Conservation (phyloP, 1,284 basidiomycete species). For the Cutaneotrichosporon dermatis region DNA sequence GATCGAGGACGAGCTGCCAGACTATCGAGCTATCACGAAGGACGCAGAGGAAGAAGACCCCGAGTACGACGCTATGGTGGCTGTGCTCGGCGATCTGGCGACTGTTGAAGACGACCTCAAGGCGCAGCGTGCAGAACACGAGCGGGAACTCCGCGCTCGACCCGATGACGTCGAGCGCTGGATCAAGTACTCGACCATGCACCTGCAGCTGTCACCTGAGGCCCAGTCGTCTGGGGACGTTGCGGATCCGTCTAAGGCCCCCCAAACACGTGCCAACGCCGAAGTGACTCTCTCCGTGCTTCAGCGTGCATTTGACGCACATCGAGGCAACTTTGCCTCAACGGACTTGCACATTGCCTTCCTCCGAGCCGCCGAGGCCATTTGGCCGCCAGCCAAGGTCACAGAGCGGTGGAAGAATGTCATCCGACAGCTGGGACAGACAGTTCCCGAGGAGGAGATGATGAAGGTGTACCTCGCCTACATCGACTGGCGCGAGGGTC, state of each 20-base stretch:
- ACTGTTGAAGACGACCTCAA: constrained; percentile 33
- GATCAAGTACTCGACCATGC: constrained; percentile 41
- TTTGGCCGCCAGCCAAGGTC: constrained; percentile 37
- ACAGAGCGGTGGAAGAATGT: constrained; percentile 43
- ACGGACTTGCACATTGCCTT: constrained; percentile 38
- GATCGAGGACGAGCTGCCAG: constrained; percentile 6
- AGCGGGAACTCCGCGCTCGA: constrained; percentile 26
- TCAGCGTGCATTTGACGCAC: constrained; percentile 33
- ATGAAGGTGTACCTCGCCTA: constrained; percentile 42
- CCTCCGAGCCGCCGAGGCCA: constrained; percentile 33
- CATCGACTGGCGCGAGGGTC: constrained; percentile 44
- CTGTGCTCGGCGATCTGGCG: constrained; percentile 24
- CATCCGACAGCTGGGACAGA: constrained; percentile 26
- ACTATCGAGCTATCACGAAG: constrained; percentile 12
- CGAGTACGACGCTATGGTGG: constrained; percentile 11
- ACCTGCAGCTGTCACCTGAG: constrained; percentile 21
- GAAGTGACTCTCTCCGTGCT: constrained; percentile 46
- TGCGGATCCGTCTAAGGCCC: constrained; percentile 8
- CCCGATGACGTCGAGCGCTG: constrained; percentile 36
- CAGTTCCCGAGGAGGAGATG: constrained; percentile 25
- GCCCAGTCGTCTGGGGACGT: background rate
- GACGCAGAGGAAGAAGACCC: constrained; percentile 18
- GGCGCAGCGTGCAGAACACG: constrained; percentile 28
- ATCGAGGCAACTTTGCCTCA: constrained; percentile 26
- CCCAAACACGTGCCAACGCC: constrained; percentile 26